Base-by-base conservation (phyloP, 305 asterid species). In the Fraxinus albicans region DNA sequence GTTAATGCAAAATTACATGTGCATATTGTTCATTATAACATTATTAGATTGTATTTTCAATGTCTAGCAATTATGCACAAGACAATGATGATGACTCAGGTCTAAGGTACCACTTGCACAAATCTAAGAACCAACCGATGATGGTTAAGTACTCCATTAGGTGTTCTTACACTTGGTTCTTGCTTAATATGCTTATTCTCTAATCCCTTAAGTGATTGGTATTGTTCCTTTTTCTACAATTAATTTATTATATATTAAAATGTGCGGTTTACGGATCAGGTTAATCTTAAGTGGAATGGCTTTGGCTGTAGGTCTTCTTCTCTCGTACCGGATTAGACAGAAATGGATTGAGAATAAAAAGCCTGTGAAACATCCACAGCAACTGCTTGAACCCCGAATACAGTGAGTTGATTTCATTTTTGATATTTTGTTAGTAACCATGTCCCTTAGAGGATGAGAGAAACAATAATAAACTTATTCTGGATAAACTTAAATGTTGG, bases 261-360 rank as follows among this genome's bases (percentile, higher is more conserved):
- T 58, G 29, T 58, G 27, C 1, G 1, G 69, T 58, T 58, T 58
- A 19, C 7, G 4, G 4, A 58, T 19, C 1, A 19, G 73, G 35
- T 65, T 67, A 67, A 25, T 29, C 21, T 70, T 31, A 70, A 4
- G 21, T 70, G 76, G 9, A 31, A 5, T 29, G 23, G 76, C n/a
- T 50, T 78, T 83, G 21, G 73, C 50, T 85, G 76, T 86, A 95
- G 99, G 98, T 83, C 90, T 92, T 79, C 83, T 88, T 82, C 90
- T 76, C 42, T 95, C 98, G 99, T 87, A 88, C 87, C 94, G 90
- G 83, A 89, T 17, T 83, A 87, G 99, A 81, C 90, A 88, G 89
- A 90, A 89, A 79, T 95, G 99, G 99, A 76, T 80, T 75, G 89
- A 90, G 86, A 89, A 65, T 80, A 91, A 88, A 86, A 90, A 86